Evolutionary conservation across 164 flowering plant genomes (phyloP), one percentile per base, ranked within the genome.

Genomic region (Piper betle): DNA sequence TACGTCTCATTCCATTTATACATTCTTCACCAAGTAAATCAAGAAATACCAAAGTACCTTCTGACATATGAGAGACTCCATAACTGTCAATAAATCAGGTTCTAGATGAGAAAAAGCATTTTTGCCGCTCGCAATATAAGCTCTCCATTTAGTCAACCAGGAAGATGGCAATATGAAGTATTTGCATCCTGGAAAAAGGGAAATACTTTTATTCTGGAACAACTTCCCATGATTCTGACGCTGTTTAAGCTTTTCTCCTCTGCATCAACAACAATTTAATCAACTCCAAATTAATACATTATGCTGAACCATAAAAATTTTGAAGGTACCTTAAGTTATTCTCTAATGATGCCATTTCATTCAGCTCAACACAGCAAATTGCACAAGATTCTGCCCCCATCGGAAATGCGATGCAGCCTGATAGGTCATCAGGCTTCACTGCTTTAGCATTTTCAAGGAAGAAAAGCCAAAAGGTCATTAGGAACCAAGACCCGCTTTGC

Each of bases 221-320:
- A 93, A 76, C 62, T 82, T 91, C 80, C 90, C 97, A 75, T 93
- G 99, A 70, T 72, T 85, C 66, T 85, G 84, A 17, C 95, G 89
- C 71, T 93, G 93, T 62, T 81, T 86, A 53, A 81, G 66, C 80
- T 85, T 93, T 58, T 73, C 70, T 53, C 69, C 80, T 74, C 99
- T 93, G 87, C 79, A 80, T 48, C 61, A 83, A 63, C 20, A 52
- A 71, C 41, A 66, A 39, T 20, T 25, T 39, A 65, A 69, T 74
- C 68, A 82, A 70, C 65, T 55, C 25, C 60, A 40, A n/a, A 12
- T 63, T 54, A 61, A 41, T 37, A 63, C 13, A n/a, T n/a, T 15
- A 59, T 39, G 11, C 52, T n/a, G 37, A 46, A 4, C n/a, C 52
- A 6, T 57, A 50, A 64, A 19, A 62, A 15, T 15, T 37, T 37